Base-by-base conservation (phyloP, 495 filamentous ascomycete genomes). In the Aspergillus nidulans region DNA sequence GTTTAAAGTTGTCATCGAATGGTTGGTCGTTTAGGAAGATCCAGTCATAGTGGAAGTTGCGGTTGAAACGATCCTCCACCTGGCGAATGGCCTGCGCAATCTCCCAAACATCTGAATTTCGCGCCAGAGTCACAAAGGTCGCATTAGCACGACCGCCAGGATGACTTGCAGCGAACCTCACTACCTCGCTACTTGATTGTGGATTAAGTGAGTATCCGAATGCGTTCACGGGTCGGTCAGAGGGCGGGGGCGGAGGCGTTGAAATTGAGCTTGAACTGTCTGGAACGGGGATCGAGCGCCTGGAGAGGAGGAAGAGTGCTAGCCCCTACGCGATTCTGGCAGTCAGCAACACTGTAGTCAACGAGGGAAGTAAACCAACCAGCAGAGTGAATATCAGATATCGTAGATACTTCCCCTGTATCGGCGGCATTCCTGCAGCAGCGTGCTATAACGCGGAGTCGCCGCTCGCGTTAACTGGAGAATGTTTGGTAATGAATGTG, bases 41-140 rank as follows among this genome's bases (percentile, higher is more conserved):
- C 94, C 94, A 98, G 66, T 97, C 94, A 70, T 98, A 98, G 75
- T 97, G 86, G 71, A 87, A 97, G 47, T 91, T 86, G 60, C 84
- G 82, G 72, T 98, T 98, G 84, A 98, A 97, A 59, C 94, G 87
- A 67, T 98, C 94, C 73, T 98, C 94, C 30, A 98, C 84, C 59
- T 92, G 86, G 20, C 94, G 90, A 64, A 98, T 98, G 7, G 90
- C 95, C 63, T 88, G 85, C 21, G 91, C 87, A 62, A 98, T 96
- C 26, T 97, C 94, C 95, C 95, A 98, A 38, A 97, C 69, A 68
- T 98, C 94, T 26, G 76, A 77, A 68, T 98, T 98, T 48, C 95
- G 86, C 16, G 94, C 94, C 57, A 98, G 79, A 15, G 91, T 96
- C 38, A 98, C 91, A 65, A 98, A 98, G 3, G 95, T 97, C 24